Percentiles rank a stretch among this genome's conserved stretches.
phyloP scores from a whole-genome alignment of 1,139 yeast species.

The Blastobotrys aristatus region DNA sequence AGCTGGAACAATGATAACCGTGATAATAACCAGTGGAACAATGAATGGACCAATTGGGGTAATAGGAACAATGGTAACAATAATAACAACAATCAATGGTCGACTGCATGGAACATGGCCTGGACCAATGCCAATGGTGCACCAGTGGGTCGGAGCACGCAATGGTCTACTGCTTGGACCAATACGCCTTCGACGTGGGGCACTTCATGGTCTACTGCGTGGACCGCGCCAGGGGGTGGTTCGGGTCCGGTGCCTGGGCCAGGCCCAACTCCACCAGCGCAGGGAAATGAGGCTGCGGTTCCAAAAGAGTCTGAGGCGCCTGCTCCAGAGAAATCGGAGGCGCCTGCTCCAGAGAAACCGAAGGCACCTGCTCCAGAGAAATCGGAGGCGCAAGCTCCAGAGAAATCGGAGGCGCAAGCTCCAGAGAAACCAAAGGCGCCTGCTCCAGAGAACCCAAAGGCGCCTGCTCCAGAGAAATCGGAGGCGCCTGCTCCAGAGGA shows the following conservation, averaged over 20 bases:
- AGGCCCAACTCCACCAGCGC: too few species aligned
- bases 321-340: neutral
- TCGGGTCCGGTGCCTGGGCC: neutral
- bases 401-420: neutral
- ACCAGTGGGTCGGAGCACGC: neutral
- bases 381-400: neutral
- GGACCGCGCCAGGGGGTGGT: neutral
- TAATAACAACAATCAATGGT: neutral
- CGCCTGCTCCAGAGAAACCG: neutral
- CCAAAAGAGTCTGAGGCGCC: too few species aligned
- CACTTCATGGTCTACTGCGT: constrained; percentile 1
- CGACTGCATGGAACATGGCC: constrained; percentile 1
- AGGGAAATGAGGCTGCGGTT: too few species aligned
- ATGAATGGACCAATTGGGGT: neutral
- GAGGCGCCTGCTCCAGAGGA: neutral
- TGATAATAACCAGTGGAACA: neutral
- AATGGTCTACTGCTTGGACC: constrained; percentile 3
- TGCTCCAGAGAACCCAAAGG: neutral
- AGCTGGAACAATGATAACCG: neutral
- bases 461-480: neutral
- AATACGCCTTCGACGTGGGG: constrained; percentile 1
- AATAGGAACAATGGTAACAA: neutral
- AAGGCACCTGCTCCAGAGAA: neutral
- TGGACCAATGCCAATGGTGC: constrained; percentile 1
- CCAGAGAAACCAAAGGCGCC: neutral